A percentile compares a stretch with the other conserved stretches of the same genome.
Conservation (phyloP, 331 rosid species). For the Acacia pycnantha region DNA sequence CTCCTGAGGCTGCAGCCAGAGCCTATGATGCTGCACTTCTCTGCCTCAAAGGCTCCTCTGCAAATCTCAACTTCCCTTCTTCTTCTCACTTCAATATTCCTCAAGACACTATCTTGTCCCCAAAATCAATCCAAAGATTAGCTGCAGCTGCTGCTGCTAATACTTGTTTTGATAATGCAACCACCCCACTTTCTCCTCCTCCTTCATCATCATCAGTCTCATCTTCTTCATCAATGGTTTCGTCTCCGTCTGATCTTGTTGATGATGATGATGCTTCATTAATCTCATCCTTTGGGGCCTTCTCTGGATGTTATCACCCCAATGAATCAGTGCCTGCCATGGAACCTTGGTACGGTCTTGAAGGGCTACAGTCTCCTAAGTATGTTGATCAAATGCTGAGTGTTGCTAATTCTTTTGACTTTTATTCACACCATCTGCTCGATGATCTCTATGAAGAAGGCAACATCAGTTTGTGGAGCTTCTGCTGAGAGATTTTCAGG, state of each 20-base stretch:
- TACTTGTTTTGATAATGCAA: conserved; percentile 25
- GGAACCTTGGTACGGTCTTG: conserved; percentile 70
- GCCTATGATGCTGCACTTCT: conserved; percentile 97
- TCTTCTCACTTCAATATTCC: conserved; percentile 33
- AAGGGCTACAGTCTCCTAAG: conserved; percentile 49
- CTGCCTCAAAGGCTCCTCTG: conserved; percentile 87
- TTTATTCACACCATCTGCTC: conserved; percentile 51
- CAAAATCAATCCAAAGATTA: conserved; percentile 79
- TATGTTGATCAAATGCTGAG: conserved; percentile 65
- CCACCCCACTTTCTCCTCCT: conserved; percentile 31
- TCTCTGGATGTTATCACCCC: conserved; percentile 23
- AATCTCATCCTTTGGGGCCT: conserved; percentile 35
- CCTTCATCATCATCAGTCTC: conserved; percentile 61
- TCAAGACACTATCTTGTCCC: conserved; percentile 60
- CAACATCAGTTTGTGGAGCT: conserved; percentile 85
- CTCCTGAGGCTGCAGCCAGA: conserved; percentile 96
- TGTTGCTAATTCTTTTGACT: conserved; percentile 50
- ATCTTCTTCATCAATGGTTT: conserved; percentile 23
- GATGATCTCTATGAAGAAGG: conserved; percentile 77
- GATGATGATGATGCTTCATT: conserved; percentile 61
- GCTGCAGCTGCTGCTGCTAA: conserved; percentile 90
- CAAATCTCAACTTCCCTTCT: conserved; percentile 78
- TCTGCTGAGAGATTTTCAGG: conserved; percentile 54
- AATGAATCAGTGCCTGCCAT: conserved; percentile 42
- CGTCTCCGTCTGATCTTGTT: conserved; percentile 48